phyloP scores from a whole-genome alignment of 2,329 filamentous ascomycete genomes.

The Calonectria naviculata region DNA sequence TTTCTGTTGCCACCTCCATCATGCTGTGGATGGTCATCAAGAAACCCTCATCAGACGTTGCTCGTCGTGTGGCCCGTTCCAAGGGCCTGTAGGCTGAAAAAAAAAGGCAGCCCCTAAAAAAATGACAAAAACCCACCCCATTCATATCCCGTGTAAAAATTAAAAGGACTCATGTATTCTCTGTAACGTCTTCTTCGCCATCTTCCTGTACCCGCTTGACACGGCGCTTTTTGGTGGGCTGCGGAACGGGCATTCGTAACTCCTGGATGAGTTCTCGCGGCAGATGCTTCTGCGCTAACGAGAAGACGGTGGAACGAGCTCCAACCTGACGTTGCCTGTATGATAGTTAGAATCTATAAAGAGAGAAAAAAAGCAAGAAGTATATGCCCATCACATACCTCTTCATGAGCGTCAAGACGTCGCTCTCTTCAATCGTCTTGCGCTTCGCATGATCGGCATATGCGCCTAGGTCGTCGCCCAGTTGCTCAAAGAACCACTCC shows the following conservation, averaged over 20 bases:
- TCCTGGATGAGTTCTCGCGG: conserved; percentile 87
- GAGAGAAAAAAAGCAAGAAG: conserved; percentile 31
- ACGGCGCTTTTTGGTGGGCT: conserved; percentile 60
- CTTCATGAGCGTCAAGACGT: conserved; percentile 84
- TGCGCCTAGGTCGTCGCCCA: conserved; percentile 80
- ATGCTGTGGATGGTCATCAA: conserved; percentile 98
- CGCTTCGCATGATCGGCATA: conserved; percentile 86
- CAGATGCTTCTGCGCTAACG: conserved; percentile 84
- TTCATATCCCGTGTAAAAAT: conserved; percentile 24
- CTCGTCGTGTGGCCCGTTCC: conserved; percentile 69
- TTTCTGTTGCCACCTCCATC: conserved; percentile 85
- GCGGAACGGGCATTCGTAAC: conserved; percentile 75
- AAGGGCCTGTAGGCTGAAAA: conserved; percentile 39
- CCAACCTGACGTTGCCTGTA: conserved; percentile 82
- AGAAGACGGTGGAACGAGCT: conserved; percentile 80
- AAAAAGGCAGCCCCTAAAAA: conserved; percentile 6
- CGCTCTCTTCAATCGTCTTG: conserved; percentile 87
- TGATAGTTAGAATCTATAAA: conserved; percentile 42
- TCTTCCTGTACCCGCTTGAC: conserved; percentile 44
- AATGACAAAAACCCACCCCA: conserved; percentile 4
- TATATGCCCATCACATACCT: conserved; percentile 67
- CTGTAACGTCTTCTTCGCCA: conserved; percentile 49
- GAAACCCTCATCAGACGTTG: conserved; percentile 80
- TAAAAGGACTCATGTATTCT: conserved; percentile 44
- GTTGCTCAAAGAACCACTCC: conserved; percentile 93